A percentile compares a stretch with the other conserved stretches of the same genome.
Evolutionary conservation across 148 eudicot species (phyloP).

Genomic region (Camellia granthamiana): DNA sequence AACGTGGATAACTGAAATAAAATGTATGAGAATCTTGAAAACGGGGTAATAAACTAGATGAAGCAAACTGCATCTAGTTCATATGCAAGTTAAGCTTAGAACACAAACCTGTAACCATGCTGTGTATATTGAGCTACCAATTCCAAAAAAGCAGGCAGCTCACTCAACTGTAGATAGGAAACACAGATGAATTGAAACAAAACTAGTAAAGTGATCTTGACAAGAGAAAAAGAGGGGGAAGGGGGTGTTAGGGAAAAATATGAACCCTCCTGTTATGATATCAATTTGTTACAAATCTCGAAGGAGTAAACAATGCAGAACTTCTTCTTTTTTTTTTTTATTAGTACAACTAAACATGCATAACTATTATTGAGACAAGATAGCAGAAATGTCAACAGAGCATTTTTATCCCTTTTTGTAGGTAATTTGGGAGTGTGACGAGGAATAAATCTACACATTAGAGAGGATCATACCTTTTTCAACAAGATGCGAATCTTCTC

Average conservation of each 20-base stretch:
- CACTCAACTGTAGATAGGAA: constrained; percentile 54
- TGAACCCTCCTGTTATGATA: not conserved
- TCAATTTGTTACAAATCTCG: not conserved
- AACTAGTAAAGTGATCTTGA: not conserved
- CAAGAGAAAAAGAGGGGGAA: not conserved
- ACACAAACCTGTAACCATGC: constrained; percentile 77
- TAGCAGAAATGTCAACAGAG: not conserved
- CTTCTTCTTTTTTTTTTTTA: not conserved
- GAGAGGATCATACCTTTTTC: constrained; percentile 49
- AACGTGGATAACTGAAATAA: not conserved
- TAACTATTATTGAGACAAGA: too few relatives aligned
- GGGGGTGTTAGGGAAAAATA: constrained; percentile 7
- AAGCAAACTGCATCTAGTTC: not conserved
- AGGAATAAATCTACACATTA: not conserved
- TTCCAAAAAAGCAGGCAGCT: constrained; percentile 74
- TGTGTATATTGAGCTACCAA: constrained; percentile 55
- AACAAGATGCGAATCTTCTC: constrained; percentile 48
- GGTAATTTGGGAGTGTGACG: not conserved
- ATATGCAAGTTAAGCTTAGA: not conserved
- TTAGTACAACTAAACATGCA: not conserved
- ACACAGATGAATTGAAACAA: not conserved
- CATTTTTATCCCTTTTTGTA: not conserved
- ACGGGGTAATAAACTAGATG: not conserved
- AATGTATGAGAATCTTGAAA: not conserved
- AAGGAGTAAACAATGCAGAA: not conserved